Base-by-base conservation (phyloP, 768 basidiomycete species). In the Suillus occidentalis region DNA sequence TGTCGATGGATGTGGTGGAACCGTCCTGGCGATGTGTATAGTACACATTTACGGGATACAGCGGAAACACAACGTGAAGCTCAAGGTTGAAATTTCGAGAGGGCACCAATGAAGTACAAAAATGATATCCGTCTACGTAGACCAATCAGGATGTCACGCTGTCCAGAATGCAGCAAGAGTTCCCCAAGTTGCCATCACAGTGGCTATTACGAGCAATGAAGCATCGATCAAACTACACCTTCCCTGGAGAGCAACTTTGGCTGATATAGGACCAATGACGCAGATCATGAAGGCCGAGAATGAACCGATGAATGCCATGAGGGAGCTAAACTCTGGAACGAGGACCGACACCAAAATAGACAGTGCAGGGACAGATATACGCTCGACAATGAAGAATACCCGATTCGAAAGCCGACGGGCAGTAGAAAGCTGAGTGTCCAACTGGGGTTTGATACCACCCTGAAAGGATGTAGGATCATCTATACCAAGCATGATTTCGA, bases 301-400 rank as follows among this genome's bases (percentile, higher is more conserved):
- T n/a, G 92, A 89, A 3, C 96, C 96, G 61, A 98, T 80, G 75
- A 97, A 92, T 1, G 94, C 92, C 91, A 95, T 94, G 76, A 90
- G 80, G 6, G 87, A 82, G 67, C 89, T 87, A 76, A 96, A 96
- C 62, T 91, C 85, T 6, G 94, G 94, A 25, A 95, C 75, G 60
- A 85, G 73, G 64, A 94, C 89, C 22, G 95, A 94, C 31, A 90
- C 86, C 39, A 76, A 73, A 14, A 93, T 88, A 28, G 89, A 84
- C 40, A 88, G 70, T 12, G 82, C 68, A 1, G 90, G 86, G 52
- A 95, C 75, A 60, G 78, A 67, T 31, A 87, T 75, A 60, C 94
- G 82, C 68, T 89, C 89, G 42, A 88, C 59, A 55, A 81, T 74
- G 37, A 83, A 76, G 63, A 87, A 68, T 49, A 79, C 47, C 20